Conservation (phyloP, 1,284 basidiomycete species). For the Puccinia triticina region DNA sequence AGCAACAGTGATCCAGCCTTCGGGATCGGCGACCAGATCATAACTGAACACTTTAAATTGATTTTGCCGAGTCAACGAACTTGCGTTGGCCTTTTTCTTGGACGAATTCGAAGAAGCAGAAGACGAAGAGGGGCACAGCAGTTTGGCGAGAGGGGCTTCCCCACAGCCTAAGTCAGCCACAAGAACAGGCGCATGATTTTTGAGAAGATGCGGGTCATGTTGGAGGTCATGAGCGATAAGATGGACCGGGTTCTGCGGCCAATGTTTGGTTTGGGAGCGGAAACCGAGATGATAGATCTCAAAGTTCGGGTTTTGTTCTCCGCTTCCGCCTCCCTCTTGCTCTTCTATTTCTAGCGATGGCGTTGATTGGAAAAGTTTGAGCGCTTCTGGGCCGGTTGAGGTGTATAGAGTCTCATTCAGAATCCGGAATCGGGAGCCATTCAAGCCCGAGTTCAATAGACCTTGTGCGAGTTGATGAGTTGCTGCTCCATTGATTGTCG, state of each 20-base stretch:
- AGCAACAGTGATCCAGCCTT: constrained; percentile 63
- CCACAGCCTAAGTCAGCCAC: constrained; percentile 95
- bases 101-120: not conserved
- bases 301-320: constrained; percentile 51
- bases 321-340: too few relatives aligned
- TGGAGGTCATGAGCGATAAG: constrained; percentile 54
- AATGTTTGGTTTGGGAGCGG: constrained; percentile 58
- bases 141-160: constrained; percentile 80
- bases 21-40: constrained; percentile 76
- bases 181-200: constrained; percentile 66
- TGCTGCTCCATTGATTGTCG: not conserved
- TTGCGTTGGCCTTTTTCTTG: constrained; percentile 65
- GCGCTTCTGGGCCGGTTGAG: constrained; percentile 55
- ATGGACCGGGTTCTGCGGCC: constrained; percentile 60
- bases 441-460: constrained; percentile 55
- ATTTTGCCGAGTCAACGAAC: constrained; percentile 66
- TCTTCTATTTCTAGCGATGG: not conserved
- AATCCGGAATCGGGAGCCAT: constrained; percentile 59
- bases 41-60: constrained; percentile 69
- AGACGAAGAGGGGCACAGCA: constrained; percentile 44
- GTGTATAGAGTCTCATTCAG: constrained; percentile 61
- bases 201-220: not conserved
- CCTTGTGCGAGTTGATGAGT: constrained; percentile 15
- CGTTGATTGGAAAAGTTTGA: constrained; percentile 54
- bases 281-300: constrained; percentile 60